Conservation (phyloP, 352 stramenopile genomes). For the Phytopythium boreale region DNA sequence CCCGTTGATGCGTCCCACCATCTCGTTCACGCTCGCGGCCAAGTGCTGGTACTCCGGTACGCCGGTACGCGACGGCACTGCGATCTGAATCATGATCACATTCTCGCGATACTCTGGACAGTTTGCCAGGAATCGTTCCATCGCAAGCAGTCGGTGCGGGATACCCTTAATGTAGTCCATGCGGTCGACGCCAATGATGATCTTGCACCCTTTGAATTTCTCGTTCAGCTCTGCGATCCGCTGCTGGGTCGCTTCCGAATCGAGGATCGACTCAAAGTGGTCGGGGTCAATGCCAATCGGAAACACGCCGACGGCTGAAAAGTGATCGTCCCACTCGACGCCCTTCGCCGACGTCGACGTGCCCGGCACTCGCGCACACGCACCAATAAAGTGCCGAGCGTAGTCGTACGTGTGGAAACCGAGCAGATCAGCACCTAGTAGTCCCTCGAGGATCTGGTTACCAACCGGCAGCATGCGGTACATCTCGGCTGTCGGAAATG, state of each 20-base stretch:
- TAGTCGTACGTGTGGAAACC: constrained; percentile 90
- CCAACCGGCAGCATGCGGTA: constrained; percentile 83
- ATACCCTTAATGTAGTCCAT: constrained; percentile 91
- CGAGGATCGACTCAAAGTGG: constrained; percentile 70
- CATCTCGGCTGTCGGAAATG: constrained; percentile 84
- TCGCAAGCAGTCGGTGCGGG: constrained; percentile 79
- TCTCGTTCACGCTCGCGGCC: constrained; percentile 80
- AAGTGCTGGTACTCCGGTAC: constrained; percentile 86
- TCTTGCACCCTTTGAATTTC: constrained; percentile 72
- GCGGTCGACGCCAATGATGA: constrained; percentile 84
- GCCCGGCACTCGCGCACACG: constrained; percentile 69
- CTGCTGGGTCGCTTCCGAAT: constrained; percentile 41
- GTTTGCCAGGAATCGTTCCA: constrained; percentile 81
- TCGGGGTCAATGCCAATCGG: constrained; percentile 86
- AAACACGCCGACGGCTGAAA: constrained; percentile 77
- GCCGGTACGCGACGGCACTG: constrained; percentile 84
- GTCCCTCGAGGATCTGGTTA: constrained; percentile 70
- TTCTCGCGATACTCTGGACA: constrained; percentile 89
- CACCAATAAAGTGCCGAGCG: constrained; percentile 79
- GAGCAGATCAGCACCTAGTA: constrained; percentile 78
- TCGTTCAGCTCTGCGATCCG: constrained; percentile 54
- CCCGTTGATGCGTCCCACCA: constrained; percentile 88
- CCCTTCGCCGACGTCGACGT: constrained; percentile 75
- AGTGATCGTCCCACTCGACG: constrained; percentile 78
- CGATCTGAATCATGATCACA: constrained; percentile 93